Evolutionary conservation across 169 alveolate species (phyloP).

Genomic region (Plasmodium knowlesi): DNA sequence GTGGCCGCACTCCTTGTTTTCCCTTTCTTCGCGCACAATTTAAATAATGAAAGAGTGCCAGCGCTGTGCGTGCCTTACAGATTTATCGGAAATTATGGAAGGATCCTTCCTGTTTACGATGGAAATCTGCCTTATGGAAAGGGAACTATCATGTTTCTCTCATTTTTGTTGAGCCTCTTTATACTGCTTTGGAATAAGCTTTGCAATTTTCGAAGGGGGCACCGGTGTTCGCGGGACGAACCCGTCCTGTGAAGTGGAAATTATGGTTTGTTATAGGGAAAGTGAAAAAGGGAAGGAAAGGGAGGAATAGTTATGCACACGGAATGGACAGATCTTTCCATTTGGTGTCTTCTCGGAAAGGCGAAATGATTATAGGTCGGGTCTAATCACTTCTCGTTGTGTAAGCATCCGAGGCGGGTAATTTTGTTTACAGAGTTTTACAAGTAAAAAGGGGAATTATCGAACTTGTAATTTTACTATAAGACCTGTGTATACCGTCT

Average conservation of each 20-base stretch:
- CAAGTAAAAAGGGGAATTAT: neutral
- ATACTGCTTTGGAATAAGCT: neutral
- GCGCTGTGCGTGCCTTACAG: neutral
- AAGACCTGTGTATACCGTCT: too few relatives aligned
- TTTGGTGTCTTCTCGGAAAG: neutral
- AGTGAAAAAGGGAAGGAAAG: neutral
- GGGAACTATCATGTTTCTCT: neutral
- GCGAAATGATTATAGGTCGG: neutral
- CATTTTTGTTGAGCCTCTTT: neutral
- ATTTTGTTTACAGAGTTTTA: neutral
- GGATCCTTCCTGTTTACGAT: neutral
- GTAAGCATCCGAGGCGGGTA: neutral
- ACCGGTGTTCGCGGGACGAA: neutral
- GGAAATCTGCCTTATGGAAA: neutral
- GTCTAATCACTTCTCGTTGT: neutral
- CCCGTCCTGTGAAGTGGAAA: neutral
- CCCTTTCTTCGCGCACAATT: neutral
- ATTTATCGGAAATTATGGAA: neutral
- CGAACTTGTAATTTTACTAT: neutral
- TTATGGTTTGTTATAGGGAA: constrained; percentile 1
- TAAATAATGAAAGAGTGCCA: neutral
- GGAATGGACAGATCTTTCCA: neutral
- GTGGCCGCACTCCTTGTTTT: neutral
- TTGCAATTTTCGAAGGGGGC: neutral
- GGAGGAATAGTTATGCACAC: neutral